These are phyloP conservation scores for Cladophialophora psammophila DNA, from an alignment of 2,329 filamentous ascomycete species.

Conservation along the genomic window DNA sequence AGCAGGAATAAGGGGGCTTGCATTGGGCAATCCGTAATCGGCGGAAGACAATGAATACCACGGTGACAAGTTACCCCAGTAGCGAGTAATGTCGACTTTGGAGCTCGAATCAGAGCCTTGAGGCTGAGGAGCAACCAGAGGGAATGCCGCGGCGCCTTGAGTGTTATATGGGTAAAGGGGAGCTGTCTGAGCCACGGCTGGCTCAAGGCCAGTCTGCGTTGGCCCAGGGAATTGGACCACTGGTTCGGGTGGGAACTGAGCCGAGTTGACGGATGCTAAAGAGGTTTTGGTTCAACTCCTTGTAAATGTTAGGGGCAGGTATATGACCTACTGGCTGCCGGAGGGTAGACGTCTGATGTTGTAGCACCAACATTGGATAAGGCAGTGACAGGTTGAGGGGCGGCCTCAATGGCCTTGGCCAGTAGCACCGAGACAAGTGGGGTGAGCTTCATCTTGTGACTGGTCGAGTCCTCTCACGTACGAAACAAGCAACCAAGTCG, in stretches of 20 bases:
- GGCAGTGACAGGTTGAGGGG: background rate
- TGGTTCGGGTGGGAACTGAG: slow-evolving; percentile 8
- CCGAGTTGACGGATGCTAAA: slow-evolving; percentile 9
- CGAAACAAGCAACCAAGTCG: slow-evolving; percentile 1
- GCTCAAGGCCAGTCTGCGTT: slow-evolving; percentile 12
- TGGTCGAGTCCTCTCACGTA: background rate
- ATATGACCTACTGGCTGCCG: background rate
- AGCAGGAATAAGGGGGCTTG: slow-evolving; percentile 50
- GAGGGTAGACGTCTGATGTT: background rate
- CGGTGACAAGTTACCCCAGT: slow-evolving; percentile 20
- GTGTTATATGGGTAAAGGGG: slow-evolving; percentile 21
- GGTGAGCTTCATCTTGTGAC: background rate
- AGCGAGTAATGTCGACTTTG: slow-evolving; percentile 14
- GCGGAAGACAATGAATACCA: slow-evolving; percentile 19
- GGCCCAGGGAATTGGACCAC: slow-evolving; percentile 15
- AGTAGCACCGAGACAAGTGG: background rate
- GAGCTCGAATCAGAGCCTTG: slow-evolving; percentile 12
- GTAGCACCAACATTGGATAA: background rate
- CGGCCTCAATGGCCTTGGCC: background rate
- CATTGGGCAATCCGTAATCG: slow-evolving; percentile 18
- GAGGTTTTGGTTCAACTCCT: background rate
- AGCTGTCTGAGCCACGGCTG: slow-evolving; percentile 16
- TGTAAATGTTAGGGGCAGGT: background rate
- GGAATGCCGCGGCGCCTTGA: slow-evolving; percentile 6
- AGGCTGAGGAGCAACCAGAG: slow-evolving; percentile 16